phyloP scores from a whole-genome alignment of 169 alveolate species.

The Theileria sp. region DNA sequence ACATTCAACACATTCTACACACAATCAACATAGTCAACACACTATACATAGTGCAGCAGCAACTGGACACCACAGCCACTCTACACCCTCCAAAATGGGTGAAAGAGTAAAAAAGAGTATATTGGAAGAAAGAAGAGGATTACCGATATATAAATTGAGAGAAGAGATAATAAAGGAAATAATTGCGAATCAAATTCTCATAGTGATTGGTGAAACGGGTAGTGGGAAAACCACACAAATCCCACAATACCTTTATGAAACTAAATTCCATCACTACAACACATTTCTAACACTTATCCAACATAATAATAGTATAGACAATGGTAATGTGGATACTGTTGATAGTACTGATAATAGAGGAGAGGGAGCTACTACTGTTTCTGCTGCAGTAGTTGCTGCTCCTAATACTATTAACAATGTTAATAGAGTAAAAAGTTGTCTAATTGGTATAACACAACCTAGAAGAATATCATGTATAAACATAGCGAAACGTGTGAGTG shows the following conservation, averaged over 20 bases:
- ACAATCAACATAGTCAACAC: no score
- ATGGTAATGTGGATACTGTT: conserved; percentile 53
- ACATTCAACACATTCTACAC: neutral
- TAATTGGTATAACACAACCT: conserved; percentile 98
- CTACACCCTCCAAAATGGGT: no score
- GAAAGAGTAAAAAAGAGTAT: conserved; percentile 66
- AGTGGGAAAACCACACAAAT: conserved; percentile 97
- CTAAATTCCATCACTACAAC: conserved; percentile 80
- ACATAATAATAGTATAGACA: conserved; percentile 59
- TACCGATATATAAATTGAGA: conserved; percentile 93
- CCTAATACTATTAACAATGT: no score
- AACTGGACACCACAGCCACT: no score
- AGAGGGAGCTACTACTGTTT: no score
- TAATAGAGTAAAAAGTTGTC: conserved; percentile 72
- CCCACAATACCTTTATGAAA: conserved; percentile 93
- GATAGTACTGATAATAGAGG: no score
- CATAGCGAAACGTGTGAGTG: conserved; percentile 96
- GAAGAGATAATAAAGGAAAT: conserved; percentile 90
- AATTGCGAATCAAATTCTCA: conserved; percentile 85
- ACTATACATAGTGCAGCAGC: neutral
- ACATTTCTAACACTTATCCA: neutral
- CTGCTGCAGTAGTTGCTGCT: no score
- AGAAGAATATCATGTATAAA: conserved; percentile 98
- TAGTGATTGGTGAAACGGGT: conserved; percentile 99
- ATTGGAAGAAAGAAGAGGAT: conserved; percentile 90